A percentile compares a stretch with the other conserved stretches of the same genome.
These are phyloP conservation scores for Phytophthora aleatoria DNA, from an alignment of 352 stramenopile genomes.

Conservation along the genomic window DNA sequence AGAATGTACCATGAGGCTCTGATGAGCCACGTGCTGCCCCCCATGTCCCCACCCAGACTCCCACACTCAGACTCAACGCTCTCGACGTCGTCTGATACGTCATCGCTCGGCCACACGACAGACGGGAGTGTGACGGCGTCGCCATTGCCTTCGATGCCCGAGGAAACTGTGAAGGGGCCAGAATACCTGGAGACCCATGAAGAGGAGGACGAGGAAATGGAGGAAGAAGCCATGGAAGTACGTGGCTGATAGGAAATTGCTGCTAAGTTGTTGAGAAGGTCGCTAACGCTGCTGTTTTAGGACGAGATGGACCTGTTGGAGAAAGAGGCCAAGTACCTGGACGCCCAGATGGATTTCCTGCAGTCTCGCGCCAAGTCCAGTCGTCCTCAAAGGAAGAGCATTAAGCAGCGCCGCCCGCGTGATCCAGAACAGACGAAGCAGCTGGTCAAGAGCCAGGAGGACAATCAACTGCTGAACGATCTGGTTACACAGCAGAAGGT, in stretches of 20 bases:
- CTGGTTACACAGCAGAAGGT: constrained; percentile 69
- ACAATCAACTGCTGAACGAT: constrained; percentile 60
- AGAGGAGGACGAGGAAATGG: constrained; percentile 38
- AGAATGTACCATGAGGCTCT: constrained; percentile 18
- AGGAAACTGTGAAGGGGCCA: constrained; percentile 20
- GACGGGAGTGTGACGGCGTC: constrained; percentile 33
- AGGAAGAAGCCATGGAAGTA: constrained; percentile 41
- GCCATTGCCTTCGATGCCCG: constrained; percentile 37
- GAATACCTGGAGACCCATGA: constrained; percentile 15
- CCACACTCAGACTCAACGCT: constrained; percentile 27
- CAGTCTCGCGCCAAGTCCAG: constrained; percentile 55
- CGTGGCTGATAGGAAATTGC: constrained; percentile 6
- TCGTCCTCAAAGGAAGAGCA: constrained; percentile 40
- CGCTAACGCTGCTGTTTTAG: constrained; percentile 21
- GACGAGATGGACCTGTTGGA: constrained; percentile 61
- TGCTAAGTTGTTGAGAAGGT: background rate
- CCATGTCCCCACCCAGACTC: constrained; percentile 35
- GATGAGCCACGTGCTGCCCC: constrained; percentile 32
- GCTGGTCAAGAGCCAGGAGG: constrained; percentile 46
- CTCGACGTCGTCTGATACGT: constrained; percentile 25
- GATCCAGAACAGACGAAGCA: constrained; percentile 44
- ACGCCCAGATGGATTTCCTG: constrained; percentile 70
- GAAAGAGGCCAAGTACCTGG: constrained; percentile 76
- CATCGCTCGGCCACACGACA: constrained; percentile 21
- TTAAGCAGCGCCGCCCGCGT: constrained; percentile 61